Evolutionary conservation across 805 yeast genomes (phyloP), one percentile per base, ranked within the genome.

Genomic region (Cyberlindnera meyerae): DNA sequence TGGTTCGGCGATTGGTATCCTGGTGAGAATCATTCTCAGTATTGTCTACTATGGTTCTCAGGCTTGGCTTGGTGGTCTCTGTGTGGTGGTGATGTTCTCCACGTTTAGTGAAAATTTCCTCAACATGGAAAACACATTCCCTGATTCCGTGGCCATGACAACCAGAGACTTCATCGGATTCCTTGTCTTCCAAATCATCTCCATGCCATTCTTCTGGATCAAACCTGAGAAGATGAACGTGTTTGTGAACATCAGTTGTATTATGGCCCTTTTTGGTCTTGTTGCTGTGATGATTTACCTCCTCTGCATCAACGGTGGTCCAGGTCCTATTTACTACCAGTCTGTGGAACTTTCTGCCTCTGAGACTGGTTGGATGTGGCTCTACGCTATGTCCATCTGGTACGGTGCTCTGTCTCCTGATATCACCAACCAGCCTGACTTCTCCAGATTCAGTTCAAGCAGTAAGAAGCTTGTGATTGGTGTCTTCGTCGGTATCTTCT

Each of bases 181-280:
- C 42, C 41, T 70, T 6, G 39, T 67, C 11, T 75, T 69, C 55
- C 73, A 71, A 41, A 32, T 72, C 5, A 45, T 73, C 27, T 62
- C 66, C 7, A 54, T 65, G 8, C 65, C 68, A 13, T 60, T 64
- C 42, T 63, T 68, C 38, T 56, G 55, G 34, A 35, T 69, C 37
- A 69, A 62, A 39, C 78, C 78, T 5, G 70, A 71, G 43, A 62
- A 54, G 30, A 57, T 66, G 51, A 65, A 66, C 46, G 42, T 49
- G 24, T 51, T 63, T 18, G 54, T 67, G 33, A 62, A 63, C 34
- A 38, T 47, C 24, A 55, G 67, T 9, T 64, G 70, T 37, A 45
- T 55, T 11, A 54, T 64, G 26, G 57, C 67, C 6, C 58, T 63
- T 29, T 56, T 62, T 33, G 63, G 70, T 1, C 65, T 69, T 60